Percentiles rank a stretch among this genome's conserved stretches.
Evolutionary conservation across 129 eudicot species (phyloP).

Genomic region (Tagetes erecta): DNA sequence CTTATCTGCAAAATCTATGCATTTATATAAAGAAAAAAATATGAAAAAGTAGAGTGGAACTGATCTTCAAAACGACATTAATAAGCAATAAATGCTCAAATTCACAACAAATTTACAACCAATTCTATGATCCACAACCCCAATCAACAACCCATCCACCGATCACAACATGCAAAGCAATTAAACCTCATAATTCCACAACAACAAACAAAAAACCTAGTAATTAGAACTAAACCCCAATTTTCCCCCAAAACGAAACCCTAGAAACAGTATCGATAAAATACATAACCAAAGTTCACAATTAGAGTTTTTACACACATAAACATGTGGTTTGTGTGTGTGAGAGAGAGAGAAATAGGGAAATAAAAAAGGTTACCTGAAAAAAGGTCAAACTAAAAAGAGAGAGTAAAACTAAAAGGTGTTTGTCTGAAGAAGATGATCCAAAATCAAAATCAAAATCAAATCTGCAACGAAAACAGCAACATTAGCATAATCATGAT

Average conservation of each 20-base stretch:
- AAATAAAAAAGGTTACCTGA: conserved; percentile 32
- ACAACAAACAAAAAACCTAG: conserved; percentile 8
- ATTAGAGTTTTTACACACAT: not conserved
- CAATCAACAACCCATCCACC: conserved; percentile 30
- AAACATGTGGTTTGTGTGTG: conserved; percentile 26
- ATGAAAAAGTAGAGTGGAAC: conserved; percentile 6
- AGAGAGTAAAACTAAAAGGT: conserved; percentile 28
- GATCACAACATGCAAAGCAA: conserved; percentile 39
- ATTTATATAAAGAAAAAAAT: not conserved
- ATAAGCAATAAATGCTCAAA: conserved; percentile 34
- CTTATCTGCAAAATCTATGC: conserved; percentile 1
- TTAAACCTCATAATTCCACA: conserved; percentile 19
- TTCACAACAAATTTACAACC: conserved; percentile 23
- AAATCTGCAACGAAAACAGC: conserved; percentile 35
- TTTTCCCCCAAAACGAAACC: conserved; percentile 27
- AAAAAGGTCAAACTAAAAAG: conserved; percentile 44
- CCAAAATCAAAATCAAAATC: conserved; percentile 27
- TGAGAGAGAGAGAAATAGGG: conserved; percentile 11
- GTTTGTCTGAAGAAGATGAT: conserved; percentile 1
- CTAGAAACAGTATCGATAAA: conserved; percentile 20
- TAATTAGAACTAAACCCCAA: conserved; percentile 38
- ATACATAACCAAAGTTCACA: conserved; percentile 30
- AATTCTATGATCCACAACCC: conserved; percentile 36
- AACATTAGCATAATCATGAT: conserved; percentile 19
- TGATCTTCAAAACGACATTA: conserved; percentile 16